Evolutionary conservation across 345 rosid genomes (phyloP).

Genomic region (Passiflora organensis): DNA sequence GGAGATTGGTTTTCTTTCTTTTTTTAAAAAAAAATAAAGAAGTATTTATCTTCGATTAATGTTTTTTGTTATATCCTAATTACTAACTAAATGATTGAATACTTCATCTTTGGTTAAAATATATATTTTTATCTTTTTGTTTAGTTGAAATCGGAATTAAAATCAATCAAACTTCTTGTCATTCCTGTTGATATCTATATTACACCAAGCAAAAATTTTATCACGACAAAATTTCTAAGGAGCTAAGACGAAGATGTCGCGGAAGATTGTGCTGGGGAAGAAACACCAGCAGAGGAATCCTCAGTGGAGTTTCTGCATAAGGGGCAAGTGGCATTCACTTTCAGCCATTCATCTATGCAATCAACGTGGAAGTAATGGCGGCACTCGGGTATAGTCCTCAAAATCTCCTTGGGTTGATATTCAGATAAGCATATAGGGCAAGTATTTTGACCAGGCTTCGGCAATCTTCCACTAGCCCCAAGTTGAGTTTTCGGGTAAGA

Average conservation of each 20-base stretch:
- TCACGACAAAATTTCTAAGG: not conserved
- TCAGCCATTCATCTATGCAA: constrained; percentile 62
- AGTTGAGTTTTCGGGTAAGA: constrained; percentile 50
- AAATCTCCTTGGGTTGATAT: constrained; percentile 44
- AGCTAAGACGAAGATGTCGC: not conserved
- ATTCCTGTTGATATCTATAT: too few species aligned
- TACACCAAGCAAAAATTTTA: too few species aligned
- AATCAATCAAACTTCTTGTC: too few species aligned
- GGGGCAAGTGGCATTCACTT: constrained; percentile 48
- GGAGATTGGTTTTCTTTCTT: too few species aligned
- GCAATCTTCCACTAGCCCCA: constrained; percentile 49
- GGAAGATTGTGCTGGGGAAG: constrained; percentile 4
- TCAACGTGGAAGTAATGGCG: constrained; percentile 56
- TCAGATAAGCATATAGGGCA: constrained; percentile 56
- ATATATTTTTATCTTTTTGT: too few species aligned
- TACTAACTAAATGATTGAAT: too few species aligned
- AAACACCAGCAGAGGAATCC: not conserved
- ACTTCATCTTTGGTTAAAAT: too few species aligned
- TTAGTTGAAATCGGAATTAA: too few species aligned
- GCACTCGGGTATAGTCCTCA: constrained; percentile 52
- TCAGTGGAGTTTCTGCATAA: constrained; percentile 53
- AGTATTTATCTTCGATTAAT: too few species aligned
- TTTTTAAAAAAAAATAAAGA: too few species aligned
- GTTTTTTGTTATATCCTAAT: too few species aligned
- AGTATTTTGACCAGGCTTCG: constrained; percentile 37